Evolutionary conservation across 1,139 yeast species (phyloP), one percentile per base, ranked within the genome.

Genomic region (Kurtzmaniella quercitrusa): DNA sequence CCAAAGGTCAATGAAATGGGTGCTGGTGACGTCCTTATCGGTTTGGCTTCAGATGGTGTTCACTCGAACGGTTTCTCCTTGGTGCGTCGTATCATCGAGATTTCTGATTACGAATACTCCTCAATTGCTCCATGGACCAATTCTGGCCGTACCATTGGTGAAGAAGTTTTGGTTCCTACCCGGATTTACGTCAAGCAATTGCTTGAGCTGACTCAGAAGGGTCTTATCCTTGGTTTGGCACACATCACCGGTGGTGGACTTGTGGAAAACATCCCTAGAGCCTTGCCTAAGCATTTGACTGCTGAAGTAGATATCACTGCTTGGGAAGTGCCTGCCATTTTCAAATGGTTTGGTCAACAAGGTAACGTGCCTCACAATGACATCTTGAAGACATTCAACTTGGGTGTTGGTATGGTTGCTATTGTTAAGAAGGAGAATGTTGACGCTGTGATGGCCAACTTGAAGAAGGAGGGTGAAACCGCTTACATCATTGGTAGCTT

Each of bases 241-340:
- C 96, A 94, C 61, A 93, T 94, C 56, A 94, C 99, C 19, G 99
- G 99, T 47, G 99, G 99, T 45, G 99, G 99, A 46, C 75, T 94
- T 41, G 84, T 93, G 32, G 99, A 94, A 65, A 94, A 94, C 64
- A 82, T 93, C 45, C 99, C 99, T 43, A 82, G 99, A 61, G 94
- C 96, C 21, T 73, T 94, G 50, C 98, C 98, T 48, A 69, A 79
- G 48, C 66, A 80, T 54, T 71, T 93, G 50, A 83, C 84, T 57
- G 98, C 97, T 15, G 74, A 71, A 52, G 79, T 94, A 42, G 96
- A 93, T 61, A 81, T 87, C 59, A 69, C 69, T 43, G 66, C 79
- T 9, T 91, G 98, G 96, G 78, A 80, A 51, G 84, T 93, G 35
- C 95, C 96, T 21, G 82, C 74, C 36, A 88, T 93, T 38, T 93